Percentiles rank a stretch among this genome's conserved stretches.
These are phyloP conservation scores for Trichoderma polysporum DNA, from an alignment of 2,329 filamentous ascomycete genomes.

Conservation along the genomic window DNA sequence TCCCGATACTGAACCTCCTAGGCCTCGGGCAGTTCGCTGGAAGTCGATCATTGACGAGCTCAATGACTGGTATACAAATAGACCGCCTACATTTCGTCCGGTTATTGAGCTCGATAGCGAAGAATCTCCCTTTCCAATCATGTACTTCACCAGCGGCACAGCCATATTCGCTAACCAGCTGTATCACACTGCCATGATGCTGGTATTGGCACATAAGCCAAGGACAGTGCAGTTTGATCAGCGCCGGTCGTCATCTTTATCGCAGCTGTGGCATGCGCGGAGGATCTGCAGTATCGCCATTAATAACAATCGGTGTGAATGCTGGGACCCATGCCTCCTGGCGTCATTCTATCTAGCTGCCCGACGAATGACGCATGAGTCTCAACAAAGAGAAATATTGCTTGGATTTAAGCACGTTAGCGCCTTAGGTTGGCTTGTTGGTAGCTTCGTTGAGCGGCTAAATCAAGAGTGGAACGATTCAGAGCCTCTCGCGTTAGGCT, in stretches of 20 bases:
- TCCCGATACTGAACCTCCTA: not conserved
- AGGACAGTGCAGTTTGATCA: conserved; percentile 3
- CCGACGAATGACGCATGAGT: not conserved
- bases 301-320: conserved; percentile 6
- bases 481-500: too few relatives aligned
- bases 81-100: not conserved
- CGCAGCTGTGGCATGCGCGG: conserved; percentile 6
- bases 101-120: not conserved
- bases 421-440: not conserved
- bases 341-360: not conserved
- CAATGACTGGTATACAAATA: not conserved
- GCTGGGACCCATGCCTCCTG: conserved; percentile 10
- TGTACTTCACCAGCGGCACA: not conserved
- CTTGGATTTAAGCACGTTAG: not conserved
- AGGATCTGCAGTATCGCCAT: conserved; percentile 4
- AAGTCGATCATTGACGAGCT: not conserved
- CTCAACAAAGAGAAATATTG: conserved; percentile 4
- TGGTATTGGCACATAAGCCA: not conserved
- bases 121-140: not conserved
- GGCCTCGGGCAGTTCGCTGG: not conserved
- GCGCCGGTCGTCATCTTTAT: not conserved
- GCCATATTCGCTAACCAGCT: not conserved
- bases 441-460: not conserved
- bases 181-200: conserved; percentile 5
- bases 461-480: not conserved